phyloP scores from a whole-genome alignment of 164 flowering plant species.

The Dillenia turbinata region DNA sequence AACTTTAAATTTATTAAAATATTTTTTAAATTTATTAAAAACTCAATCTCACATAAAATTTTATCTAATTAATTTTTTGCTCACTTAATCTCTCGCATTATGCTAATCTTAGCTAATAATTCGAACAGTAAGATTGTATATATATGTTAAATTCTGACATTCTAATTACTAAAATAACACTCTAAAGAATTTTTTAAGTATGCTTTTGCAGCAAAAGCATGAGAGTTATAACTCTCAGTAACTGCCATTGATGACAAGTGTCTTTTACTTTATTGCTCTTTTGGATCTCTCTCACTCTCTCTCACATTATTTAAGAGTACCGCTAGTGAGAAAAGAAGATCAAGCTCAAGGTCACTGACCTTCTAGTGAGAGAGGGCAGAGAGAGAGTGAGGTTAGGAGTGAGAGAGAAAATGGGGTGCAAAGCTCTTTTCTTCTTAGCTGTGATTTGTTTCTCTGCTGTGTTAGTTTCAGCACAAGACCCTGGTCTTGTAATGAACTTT shows the following conservation, averaged over 20 bases:
- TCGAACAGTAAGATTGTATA: too few species aligned
- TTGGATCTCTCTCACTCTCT: background rate
- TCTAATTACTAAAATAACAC: too few species aligned
- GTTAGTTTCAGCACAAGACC: conserved; percentile 47
- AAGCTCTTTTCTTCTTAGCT: conserved; percentile 43
- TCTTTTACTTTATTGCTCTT: too few species aligned
- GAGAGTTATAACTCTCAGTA: background rate
- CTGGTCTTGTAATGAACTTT: conserved; percentile 81
- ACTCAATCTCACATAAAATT: too few species aligned
- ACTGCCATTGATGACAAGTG: background rate
- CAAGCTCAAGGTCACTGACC: conserved; percentile 7
- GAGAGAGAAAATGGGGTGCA: conserved; percentile 39
- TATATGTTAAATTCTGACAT: too few species aligned
- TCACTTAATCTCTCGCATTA: too few species aligned
- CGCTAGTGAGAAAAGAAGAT: conserved; percentile 1
- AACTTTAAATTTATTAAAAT: too few species aligned
- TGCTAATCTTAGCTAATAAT: too few species aligned
- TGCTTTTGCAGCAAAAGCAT: background rate
- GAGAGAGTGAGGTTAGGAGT: background rate
- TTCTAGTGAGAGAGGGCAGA: conserved; percentile 1
- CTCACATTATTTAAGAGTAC: conserved; percentile 17
- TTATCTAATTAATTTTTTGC: too few species aligned
- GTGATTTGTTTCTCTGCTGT: conserved; percentile 32
- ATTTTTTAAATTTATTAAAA: too few species aligned
- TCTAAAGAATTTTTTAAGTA: background rate